phyloP scores from a whole-genome alignment of 2,329 filamentous ascomycete genomes.

The Hansfordia pulvinata region DNA sequence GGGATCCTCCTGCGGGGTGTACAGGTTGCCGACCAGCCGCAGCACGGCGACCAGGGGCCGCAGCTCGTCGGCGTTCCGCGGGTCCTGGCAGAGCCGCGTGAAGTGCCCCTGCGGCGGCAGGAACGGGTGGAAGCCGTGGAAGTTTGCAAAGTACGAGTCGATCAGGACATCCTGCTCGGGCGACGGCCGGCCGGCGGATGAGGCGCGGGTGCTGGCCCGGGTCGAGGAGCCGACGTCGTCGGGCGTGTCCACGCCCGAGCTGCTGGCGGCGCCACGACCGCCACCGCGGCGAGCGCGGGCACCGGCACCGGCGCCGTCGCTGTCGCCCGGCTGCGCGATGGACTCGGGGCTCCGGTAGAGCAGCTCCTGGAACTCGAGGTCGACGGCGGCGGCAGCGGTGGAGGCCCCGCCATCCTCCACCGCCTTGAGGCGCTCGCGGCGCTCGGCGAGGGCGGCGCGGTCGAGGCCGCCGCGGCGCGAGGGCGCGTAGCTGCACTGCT shows the following conservation, averaged over 20 bases:
- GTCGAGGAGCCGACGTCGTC: too few species aligned
- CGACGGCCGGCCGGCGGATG: conserved; percentile 11
- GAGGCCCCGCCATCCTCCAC: too few species aligned
- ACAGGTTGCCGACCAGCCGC: conserved; percentile 26
- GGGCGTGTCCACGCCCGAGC: too few species aligned
- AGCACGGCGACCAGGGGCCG: conserved; percentile 19
- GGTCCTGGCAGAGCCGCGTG: conserved; percentile 14
- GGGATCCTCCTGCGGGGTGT: conserved; percentile 12
- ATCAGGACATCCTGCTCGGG: conserved; percentile 6
- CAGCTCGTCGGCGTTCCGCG: conserved; percentile 20
- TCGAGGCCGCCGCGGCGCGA: conserved; percentile 27
- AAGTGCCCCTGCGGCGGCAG: conserved; percentile 20
- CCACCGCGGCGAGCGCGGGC: too few species aligned
- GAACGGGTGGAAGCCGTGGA: conserved; percentile 20
- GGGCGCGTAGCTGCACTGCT: conserved; percentile 30
- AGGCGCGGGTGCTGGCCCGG: too few species aligned
- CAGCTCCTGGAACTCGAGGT: not conserved
- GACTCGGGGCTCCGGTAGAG: not conserved
- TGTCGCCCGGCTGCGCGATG: not conserved
- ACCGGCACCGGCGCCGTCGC: too few species aligned
- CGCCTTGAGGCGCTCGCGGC: not conserved
- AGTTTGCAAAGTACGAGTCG: conserved; percentile 12
- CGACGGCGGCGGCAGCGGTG: too few species aligned
- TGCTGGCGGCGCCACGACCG: too few species aligned
- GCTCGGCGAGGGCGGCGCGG: conserved; percentile 3